A percentile compares a stretch with the other conserved stretches of the same genome.
Conservation (phyloP, 83 land plant genomes). For the Diphasiastrum complanatum region DNA sequence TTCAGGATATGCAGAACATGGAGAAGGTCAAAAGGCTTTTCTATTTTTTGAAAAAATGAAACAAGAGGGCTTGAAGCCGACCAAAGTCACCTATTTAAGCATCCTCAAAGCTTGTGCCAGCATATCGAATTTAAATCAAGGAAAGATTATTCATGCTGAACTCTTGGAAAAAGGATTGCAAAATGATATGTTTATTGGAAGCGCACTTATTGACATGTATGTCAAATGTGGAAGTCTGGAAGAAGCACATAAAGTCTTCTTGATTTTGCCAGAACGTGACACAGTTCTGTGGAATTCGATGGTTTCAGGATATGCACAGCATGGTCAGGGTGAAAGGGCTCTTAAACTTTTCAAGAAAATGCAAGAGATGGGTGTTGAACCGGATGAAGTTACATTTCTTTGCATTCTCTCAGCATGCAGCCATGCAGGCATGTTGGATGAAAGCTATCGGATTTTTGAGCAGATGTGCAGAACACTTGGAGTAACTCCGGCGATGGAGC, state of each 20-base stretch:
- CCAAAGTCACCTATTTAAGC: constrained; percentile 25
- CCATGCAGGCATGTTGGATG: constrained; percentile 45
- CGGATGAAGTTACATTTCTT: constrained; percentile 17
- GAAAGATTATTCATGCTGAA: not conserved
- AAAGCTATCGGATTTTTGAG: constrained; percentile 33
- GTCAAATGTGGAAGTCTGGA: too few species aligned
- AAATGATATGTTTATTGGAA: too few species aligned
- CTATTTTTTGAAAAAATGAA: constrained; percentile 37
- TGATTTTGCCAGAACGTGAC: not conserved
- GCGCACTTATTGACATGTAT: too few species aligned
- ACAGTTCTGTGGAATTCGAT: not conserved
- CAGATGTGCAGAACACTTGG: constrained; percentile 30
- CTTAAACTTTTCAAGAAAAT: not conserved
- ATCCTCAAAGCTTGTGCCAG: not conserved
- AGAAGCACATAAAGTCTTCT: not conserved
- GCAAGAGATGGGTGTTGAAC: not conserved
- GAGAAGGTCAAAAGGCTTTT: constrained; percentile 36
- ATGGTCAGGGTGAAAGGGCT: not conserved
- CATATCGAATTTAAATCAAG: not conserved
- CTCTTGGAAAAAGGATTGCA: not conserved
- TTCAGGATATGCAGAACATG: constrained; percentile 33
- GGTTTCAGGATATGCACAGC: not conserved
- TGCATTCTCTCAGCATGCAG: constrained; percentile 49
- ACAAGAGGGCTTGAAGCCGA: constrained; percentile 36
- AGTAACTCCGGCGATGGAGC: constrained; percentile 38